phyloP scores from a whole-genome alignment of 2,329 filamentous ascomycete species.

The Arthrocladium fulminans region DNA sequence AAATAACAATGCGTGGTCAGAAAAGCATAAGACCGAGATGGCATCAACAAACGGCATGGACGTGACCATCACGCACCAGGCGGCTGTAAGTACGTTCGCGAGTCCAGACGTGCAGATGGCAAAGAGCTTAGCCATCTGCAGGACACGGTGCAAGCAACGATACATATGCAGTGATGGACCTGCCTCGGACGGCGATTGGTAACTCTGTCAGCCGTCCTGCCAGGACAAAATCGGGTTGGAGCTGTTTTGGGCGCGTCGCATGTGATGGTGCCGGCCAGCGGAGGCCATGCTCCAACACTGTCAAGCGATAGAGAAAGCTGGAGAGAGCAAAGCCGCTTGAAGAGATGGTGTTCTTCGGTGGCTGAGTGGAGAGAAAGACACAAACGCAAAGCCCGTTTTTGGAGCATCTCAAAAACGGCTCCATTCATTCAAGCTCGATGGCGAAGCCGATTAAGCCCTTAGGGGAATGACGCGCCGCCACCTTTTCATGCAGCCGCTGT shows the following conservation, averaged over 20 bases:
- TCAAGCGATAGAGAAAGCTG: constrained; percentile 3
- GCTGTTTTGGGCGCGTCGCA: constrained; percentile 10
- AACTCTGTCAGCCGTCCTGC: constrained; percentile 2
- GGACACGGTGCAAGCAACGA: neutral
- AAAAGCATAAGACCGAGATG: constrained; percentile 6
- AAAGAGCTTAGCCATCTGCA: constrained; percentile 6
- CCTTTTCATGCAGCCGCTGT: constrained; percentile 6
- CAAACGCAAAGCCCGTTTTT: constrained; percentile 4
- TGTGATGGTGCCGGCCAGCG: constrained; percentile 7
- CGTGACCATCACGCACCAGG: constrained; percentile 4
- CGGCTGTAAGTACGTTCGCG: constrained; percentile 6
- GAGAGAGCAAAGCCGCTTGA: constrained; percentile 6
- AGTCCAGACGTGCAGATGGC: neutral
- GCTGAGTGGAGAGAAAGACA: constrained; percentile 9
- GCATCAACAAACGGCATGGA: constrained; percentile 5
- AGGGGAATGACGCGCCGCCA: neutral
- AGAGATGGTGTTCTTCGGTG: constrained; percentile 10
- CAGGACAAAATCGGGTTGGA: constrained; percentile 1
- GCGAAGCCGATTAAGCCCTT: neutral
- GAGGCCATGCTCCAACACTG: constrained; percentile 2
- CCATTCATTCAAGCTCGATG: constrained; percentile 2
- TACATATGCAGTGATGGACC: neutral
- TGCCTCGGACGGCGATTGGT: constrained; percentile 3
- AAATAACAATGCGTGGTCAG: neutral
- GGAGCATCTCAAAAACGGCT: neutral